These are phyloP conservation scores for Escallonia rubra DNA, from an alignment of 129 eudicot genomes.

Conservation along the genomic window DNA sequence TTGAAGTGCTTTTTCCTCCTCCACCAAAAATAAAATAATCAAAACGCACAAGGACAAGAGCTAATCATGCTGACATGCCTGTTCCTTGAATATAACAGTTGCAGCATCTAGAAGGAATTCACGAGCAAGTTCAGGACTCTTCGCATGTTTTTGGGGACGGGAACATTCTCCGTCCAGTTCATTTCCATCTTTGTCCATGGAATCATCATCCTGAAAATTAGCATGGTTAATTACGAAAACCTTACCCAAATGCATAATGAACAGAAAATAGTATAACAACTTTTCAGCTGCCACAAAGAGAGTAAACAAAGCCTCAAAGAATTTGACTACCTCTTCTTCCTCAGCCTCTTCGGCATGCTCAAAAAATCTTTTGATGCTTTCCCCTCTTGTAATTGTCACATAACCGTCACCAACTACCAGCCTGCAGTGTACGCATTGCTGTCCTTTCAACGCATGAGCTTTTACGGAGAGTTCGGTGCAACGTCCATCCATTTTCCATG, in stretches of 20 bases:
- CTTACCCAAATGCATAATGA: not conserved
- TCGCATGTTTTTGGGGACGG: conserved; percentile 97
- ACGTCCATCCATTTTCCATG: conserved; percentile 89
- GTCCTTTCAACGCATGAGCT: conserved; percentile 94
- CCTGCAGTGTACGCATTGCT: conserved; percentile 91
- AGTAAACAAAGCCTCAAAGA: conserved; percentile 5
- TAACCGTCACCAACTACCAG: conserved; percentile 91
- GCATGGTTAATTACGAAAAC: conserved; percentile 5
- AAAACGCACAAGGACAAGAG: not conserved
- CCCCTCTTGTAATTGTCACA: conserved; percentile 78
- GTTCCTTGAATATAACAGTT: conserved; percentile 94
- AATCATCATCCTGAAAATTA: conserved; percentile 83
- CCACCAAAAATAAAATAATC: not conserved
- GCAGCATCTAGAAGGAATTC: conserved; percentile 98
- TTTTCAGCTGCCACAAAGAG: not conserved
- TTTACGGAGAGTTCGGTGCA: conserved; percentile 72
- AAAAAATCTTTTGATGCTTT: conserved; percentile 76
- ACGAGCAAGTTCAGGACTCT: conserved; percentile 98
- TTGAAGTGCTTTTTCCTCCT: not conserved
- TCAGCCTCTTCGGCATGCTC: conserved; percentile 98
- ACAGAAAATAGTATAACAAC: conserved; percentile 5
- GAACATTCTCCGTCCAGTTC: conserved; percentile 94
- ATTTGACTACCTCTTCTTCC: conserved; percentile 81
- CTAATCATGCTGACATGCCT: conserved; percentile 42
- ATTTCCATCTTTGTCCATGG: conserved; percentile 95